Evolutionary conservation across 176 grass and related monocot species (phyloP), one percentile per base, ranked within the genome.

Genomic region (Rhynchospora breviuscula): DNA sequence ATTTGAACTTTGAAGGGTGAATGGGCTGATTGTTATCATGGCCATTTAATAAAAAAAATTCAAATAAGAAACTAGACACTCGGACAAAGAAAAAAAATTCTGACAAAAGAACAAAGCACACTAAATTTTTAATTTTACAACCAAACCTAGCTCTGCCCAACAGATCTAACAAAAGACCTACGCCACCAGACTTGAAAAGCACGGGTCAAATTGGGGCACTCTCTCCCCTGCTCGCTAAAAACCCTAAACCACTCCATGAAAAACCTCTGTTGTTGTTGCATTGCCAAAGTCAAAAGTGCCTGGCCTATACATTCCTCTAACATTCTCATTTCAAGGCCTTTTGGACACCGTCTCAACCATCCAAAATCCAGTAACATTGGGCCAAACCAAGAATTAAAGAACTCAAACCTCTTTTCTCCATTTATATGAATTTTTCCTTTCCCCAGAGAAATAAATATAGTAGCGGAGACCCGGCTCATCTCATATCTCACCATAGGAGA

Each of bases 171-270:
- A 69, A 94, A 94, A 17, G 92, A 94, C 80, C 95, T 91, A 31
- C 95, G 90, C 95, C 95, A 97, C 95, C 95, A 97, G 26, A 93
- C 68, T 87, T 97, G 95, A 88, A 94, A 94, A 78, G 92, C 87
- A 74, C 84, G 92, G 84, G 89, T 91, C 9, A 97, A 84, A 65
- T 97, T 92, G 26, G 95, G 95, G 66, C 95, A 94, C 72, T 97
- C 95, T 40, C 67, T 90, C 8, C 95, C 95, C 65, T 85, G 85
- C 9, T 61, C 59, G 4, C 88, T 85, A 78, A 94, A 97, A 80
- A 88, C 83, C 70, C 88, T 70, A 45, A 94, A 97, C 92, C 92
- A 97, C 65, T 94, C 85, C 89, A 91, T 77, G 62, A 97, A 97
- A 57, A 97, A 57, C 51, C 45, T 79, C 57, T 94, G 92, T 71